Percentiles rank a stretch among this genome's conserved stretches.
Conservation (phyloP, 2,329 filamentous ascomycete species). For the Trichoderma arundinaceum region DNA sequence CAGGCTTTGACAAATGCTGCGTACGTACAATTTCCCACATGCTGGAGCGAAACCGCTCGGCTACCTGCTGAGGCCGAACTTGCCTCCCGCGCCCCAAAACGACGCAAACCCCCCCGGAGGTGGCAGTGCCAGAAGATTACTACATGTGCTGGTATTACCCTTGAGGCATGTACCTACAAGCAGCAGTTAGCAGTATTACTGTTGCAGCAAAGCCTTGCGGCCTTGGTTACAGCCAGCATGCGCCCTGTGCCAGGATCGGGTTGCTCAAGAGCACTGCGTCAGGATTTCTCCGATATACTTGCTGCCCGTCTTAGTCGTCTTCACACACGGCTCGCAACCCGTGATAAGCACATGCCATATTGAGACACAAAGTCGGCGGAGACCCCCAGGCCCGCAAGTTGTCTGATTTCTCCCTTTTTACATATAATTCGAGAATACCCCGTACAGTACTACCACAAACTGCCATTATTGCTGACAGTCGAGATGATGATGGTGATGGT, state of each 20-base stretch:
- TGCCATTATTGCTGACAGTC: neutral
- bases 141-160: neutral
- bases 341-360: conserved; percentile 8
- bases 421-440: neutral
- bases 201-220: too few species aligned
- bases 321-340: neutral
- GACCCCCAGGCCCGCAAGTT: neutral
- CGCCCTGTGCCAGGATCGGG: neutral
- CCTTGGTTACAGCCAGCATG: neutral
- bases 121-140: conserved; percentile 3
- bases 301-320: neutral
- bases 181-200: neutral
- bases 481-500: neutral
- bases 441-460: too few species aligned
- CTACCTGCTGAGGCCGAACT: neutral
- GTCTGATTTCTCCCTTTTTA: neutral
- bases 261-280: neutral
- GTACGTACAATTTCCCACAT: neutral
- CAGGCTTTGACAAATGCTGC: neutral
- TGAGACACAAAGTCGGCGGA: neutral
- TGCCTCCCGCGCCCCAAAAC: too few species aligned
- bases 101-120: neutral
- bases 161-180: neutral
- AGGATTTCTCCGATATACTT: conserved; percentile 1
- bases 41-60: neutral